Base-by-base conservation (phyloP, 805 yeast genomes). In the Metschnikowia lochheadii region DNA sequence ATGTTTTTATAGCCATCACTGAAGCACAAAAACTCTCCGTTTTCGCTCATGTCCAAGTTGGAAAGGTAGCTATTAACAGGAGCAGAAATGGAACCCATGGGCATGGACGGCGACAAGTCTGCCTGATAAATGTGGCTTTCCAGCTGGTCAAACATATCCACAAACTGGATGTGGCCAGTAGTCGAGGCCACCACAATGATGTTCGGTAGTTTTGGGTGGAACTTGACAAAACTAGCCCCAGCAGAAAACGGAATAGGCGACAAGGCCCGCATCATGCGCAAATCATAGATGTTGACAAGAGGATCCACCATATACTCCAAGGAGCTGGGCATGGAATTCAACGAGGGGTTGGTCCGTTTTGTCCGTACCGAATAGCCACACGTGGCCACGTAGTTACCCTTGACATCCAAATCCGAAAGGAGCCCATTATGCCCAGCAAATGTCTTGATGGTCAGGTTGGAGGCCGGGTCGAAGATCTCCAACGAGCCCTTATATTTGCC, bases 231-330 rank as follows among this genome's bases (percentile, higher is more conserved):
- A 8, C 87, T 77, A 0, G 98, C 97, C 11, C 97, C 97, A 0
- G 90, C 85, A 0, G 94, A 90, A 61, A 90, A 89, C 3, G 97
- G 82, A 6, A 92, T 75, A 3, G 97, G 97, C 0, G 95, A 74
- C 49, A 84, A 67, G 1, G 90, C 78, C 47, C 80, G 78, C 80
- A 87, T 73, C 50, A 82, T 79, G 54, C 95, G 77, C 31, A 89
- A 65, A 65, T 94, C 98, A 64, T 82, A 89, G 18, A 89, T 82
- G 56, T 84, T 84, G 18, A 92, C 90, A 54, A 92, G 76, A 0
- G 96, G 92, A 62, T 94, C 98, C 23, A 67, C 72, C 50, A 72
- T 59, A 46, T 57, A 67, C 46, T 67, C 73, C 26, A 50, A 36
- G n/a, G 49, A 48, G 13, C 36, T 38, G 14, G 49, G 21, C 20